phyloP scores from a whole-genome alignment of 2,329 filamentous ascomycete species.

The Botrytis cinerea region DNA sequence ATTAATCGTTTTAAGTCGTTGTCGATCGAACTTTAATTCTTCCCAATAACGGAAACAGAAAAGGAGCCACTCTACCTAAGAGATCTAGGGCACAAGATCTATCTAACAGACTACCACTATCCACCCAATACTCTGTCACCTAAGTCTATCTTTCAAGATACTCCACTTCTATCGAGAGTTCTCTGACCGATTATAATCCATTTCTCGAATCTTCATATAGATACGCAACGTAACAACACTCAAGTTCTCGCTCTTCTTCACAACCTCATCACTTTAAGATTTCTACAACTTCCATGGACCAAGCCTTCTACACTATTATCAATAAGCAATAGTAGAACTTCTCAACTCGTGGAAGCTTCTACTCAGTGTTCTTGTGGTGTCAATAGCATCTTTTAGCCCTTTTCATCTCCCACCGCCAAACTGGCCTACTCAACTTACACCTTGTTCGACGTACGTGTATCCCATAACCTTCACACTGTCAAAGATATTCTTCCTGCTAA shows the following conservation, averaged over 20 bases:
- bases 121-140: constrained; percentile 15
- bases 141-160: constrained; percentile 7
- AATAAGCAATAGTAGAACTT: constrained; percentile 18
- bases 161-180: constrained; percentile 4
- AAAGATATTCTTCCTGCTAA: constrained; percentile 29
- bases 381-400: constrained; percentile 12
- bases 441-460: constrained; percentile 40
- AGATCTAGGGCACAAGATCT: constrained; percentile 12
- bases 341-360: not conserved
- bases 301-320: constrained; percentile 6
- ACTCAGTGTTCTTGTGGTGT: not conserved
- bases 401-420: constrained; percentile 38
- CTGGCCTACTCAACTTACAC: constrained; percentile 42
- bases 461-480: not conserved
- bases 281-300: constrained; percentile 27
- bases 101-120: constrained; percentile 18
- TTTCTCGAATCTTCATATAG: constrained; percentile 18
- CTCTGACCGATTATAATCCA: constrained; percentile 6
- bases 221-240: constrained; percentile 2
- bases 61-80: constrained; percentile 7
- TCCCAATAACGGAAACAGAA: constrained; percentile 7
- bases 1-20: constrained; percentile 15
- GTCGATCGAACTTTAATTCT: constrained; percentile 15
- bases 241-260: not conserved
- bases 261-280: not conserved